Base-by-base conservation (phyloP, 2,329 filamentous ascomycete species). In the Aspergillus phoenicis region DNA sequence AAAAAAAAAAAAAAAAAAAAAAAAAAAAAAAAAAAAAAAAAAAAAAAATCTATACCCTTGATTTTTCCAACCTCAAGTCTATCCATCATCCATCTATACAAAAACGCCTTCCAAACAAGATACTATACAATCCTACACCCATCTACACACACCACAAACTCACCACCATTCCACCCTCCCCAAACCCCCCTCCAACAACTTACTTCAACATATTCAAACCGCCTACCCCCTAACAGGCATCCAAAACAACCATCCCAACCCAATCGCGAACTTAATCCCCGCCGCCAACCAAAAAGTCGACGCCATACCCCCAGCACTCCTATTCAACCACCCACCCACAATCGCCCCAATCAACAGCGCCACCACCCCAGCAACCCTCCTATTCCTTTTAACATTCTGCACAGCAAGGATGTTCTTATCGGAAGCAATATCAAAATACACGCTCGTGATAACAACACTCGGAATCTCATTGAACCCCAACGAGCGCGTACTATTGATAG, bases 341-440 rank as follows among this genome's bases (percentile, higher is more conserved):
- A 80, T 75, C 4, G 76, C 78, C 5, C 79, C 79, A 5, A 77
- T 39, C 41, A 80, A 65, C 53, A 81, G 64, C 10, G 65, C 69
- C 15, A 77, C 70, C 13, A 79, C 77, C 10, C 76, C 71, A 4
- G 72, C 75, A 11, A 78, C 59, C 36, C 77, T 71, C 41, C 76
- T 66, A 65, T 77, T 75, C 26, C 75, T 68, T 66, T 78, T 78
- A 5, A 71, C 70, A 61, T 80, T 81, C 45, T 71, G 73, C 54
- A 69, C 70, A 3, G 64, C 67, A 0, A 64, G 64, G 26, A 80
- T 64, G 45, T 72, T 74, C 11, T 77, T 73, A 60, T 81, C 79
- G 5, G 76, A 75, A 2, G 76, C 76, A 49, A 81, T 75, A 62
- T 81, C 79, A 64, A 78, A 80, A 61, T 80, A 81, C 13, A 80